Evolutionary conservation across 805 yeast genomes (phyloP), one percentile per base, ranked within the genome.

Genomic region (Candida ortonii): DNA sequence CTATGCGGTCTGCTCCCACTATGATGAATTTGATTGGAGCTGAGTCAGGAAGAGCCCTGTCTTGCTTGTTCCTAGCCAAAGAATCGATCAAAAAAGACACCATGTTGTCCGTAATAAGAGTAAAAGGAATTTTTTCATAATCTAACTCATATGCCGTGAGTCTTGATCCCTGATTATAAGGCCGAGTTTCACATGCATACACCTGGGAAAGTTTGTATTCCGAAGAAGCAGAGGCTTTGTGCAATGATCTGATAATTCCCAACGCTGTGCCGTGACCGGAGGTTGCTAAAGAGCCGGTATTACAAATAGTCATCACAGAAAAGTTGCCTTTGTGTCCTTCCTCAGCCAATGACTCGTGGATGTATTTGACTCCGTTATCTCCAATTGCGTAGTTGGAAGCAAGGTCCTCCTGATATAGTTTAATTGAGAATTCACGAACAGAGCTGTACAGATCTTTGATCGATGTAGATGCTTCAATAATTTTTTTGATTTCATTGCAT

Each of bases 231-330:
- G 46, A 40, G 14, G 44, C 51, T 3, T 44, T 33, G 71, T 71
- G 73, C 42, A 84, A 66, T 0, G 95, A 77, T 46, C 97, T 75
- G 24, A 90, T 78, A 16, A 93, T 85, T 10, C 98, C 97, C 19
- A 90, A 68, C 0, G 97, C 97, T 5, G 98, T 90, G 19, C 98
- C 98, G 56, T 88, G 90, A 2, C 97, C 97, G 4, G 97, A 86
- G 1, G 98, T 90, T 1, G 98, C 98, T 39, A 90, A 67, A 0
- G 97, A 86, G 0, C 98, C 98, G 1, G 98, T 90, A 62, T 90
- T 90, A 62, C 98, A 90, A 37, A 93, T 85, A 1, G 97, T 90
- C 55, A 93, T 62, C 3, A 87, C 89, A 1, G 94, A 76, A 54
- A 88, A 80, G 4, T 81, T 80, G 9, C 83, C 86, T 13, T 59